These are phyloP conservation scores for Aspergillus campestris DNA, from an alignment of 495 filamentous ascomycete species.

Conservation along the genomic window DNA sequence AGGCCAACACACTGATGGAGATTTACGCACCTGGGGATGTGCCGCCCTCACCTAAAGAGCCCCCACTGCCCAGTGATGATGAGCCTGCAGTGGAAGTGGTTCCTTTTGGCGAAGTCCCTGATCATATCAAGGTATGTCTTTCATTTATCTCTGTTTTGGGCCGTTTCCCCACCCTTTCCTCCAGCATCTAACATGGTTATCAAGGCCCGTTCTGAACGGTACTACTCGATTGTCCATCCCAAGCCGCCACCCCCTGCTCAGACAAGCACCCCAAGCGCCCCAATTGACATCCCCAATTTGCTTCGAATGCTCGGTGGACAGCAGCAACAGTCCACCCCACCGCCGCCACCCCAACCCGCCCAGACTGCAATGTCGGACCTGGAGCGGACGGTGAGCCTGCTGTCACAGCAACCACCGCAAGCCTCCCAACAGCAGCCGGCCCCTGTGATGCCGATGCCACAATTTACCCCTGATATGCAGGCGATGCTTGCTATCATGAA, in stretches of 20 bases:
- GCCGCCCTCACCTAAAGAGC: conserved; percentile 69
- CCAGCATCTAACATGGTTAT: not conserved
- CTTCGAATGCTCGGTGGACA: conserved; percentile 38
- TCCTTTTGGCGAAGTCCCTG: conserved; percentile 42
- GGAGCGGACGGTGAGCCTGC: conserved; percentile 36
- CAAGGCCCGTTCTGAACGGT: conserved; percentile 39
- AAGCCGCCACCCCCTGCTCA: conserved; percentile 22
- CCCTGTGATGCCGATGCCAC: conserved; percentile 23
- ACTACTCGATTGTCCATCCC: conserved; percentile 31
- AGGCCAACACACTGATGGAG: conserved; percentile 73
- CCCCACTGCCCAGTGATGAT: conserved; percentile 37
- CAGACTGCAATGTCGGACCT: conserved; percentile 26
- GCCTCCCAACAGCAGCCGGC: conserved; percentile 19
- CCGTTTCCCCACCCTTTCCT: conserved; percentile 1
- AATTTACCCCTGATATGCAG: conserved; percentile 21
- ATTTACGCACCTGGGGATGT: conserved; percentile 70
- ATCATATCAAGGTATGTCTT: conserved; percentile 37
- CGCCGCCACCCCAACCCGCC: conserved; percentile 15
- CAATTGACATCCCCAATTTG: conserved; percentile 39
- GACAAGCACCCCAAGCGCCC: conserved; percentile 18
- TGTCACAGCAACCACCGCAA: conserved; percentile 36
- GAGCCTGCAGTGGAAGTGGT: conserved; percentile 25
- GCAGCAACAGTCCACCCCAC: conserved; percentile 24
- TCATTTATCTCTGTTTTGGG: not conserved
- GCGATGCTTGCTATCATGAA: conserved; percentile 30